Evolutionary conservation across 169 alveolate species (phyloP).

Genomic region (Neospora caninum): DNA sequence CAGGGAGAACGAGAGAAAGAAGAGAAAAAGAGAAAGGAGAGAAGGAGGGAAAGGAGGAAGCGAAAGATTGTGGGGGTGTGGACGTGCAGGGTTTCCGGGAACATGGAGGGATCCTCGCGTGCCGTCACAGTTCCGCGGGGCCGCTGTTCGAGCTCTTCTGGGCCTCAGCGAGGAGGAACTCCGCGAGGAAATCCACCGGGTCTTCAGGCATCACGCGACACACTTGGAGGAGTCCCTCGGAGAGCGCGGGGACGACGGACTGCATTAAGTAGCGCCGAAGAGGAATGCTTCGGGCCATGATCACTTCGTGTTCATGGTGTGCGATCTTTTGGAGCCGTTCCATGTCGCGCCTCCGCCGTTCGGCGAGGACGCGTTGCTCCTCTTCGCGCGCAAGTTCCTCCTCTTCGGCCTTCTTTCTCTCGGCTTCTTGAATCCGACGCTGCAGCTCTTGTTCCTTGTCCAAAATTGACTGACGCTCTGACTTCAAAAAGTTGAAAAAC

Average conservation of each 20-base stretch:
- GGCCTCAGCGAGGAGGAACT: slow-evolving; percentile 37
- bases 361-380: slow-evolving; percentile 69
- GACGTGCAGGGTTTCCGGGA: no score
- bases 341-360: slow-evolving; percentile 63
- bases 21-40: neutral
- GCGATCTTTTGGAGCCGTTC: slow-evolving; percentile 67
- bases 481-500: slow-evolving; percentile 76
- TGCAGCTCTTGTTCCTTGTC: slow-evolving; percentile 67
- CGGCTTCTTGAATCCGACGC: slow-evolving; percentile 68
- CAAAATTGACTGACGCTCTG: slow-evolving; percentile 70
- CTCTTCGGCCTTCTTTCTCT: slow-evolving; percentile 52
- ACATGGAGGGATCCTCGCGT: no score
- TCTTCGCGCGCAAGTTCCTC: slow-evolving; percentile 33
- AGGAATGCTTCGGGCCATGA: slow-evolving; percentile 78
- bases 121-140: neutral
- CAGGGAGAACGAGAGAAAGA: neutral
- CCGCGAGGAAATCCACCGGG: slow-evolving; percentile 84
- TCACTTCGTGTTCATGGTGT: slow-evolving; percentile 75
- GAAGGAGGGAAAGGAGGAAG: neutral
- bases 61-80: no score
- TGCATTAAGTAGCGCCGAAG: slow-evolving; percentile 86
- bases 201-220: slow-evolving; percentile 87
- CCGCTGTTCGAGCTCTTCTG: neutral
- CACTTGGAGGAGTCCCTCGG: slow-evolving; percentile 88
- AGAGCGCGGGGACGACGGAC: slow-evolving; percentile 86